Evolutionary conservation across 192 early-diverging fungal species (phyloP).

Genomic region (Allomyces javanicus): DNA sequence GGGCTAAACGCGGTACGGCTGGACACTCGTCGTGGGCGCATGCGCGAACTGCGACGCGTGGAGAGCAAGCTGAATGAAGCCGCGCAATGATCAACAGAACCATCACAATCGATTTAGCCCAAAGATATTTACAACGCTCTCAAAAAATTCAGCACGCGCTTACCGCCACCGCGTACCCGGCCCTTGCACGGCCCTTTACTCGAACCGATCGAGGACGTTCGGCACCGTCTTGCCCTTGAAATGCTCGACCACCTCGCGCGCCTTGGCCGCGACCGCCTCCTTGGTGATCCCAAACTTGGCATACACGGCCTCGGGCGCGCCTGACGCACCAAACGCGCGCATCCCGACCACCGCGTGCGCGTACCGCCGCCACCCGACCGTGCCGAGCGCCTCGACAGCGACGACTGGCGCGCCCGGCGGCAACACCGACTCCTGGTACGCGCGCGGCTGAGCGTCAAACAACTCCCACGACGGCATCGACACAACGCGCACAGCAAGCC

Average conservation of each 20-base stretch:
- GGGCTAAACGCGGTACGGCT: no score
- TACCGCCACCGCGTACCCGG: no score
- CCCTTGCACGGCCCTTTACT: neutral
- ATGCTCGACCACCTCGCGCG: slow-evolving; percentile 52
- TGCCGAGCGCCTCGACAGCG: slow-evolving; percentile 67
- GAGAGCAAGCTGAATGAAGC: no score
- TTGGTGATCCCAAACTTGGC: slow-evolving; percentile 67
- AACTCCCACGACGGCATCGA: slow-evolving; percentile 85
- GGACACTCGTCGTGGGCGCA: no score
- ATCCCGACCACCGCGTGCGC: slow-evolving; percentile 76
- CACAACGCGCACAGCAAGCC: slow-evolving; percentile 53
- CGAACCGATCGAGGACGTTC: slow-evolving; percentile 1
- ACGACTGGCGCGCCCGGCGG: slow-evolving; percentile 57
- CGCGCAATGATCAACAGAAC: no score
- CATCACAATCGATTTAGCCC: no score
- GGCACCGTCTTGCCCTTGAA: slow-evolving; percentile 28
- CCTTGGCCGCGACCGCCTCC: slow-evolving; percentile 50
- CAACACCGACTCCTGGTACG: slow-evolving; percentile 64
- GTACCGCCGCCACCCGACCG: slow-evolving; percentile 78
- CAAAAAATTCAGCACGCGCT: no score
- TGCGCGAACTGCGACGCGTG: no score
- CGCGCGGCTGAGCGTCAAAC: slow-evolving; percentile 63
- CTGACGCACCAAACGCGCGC: slow-evolving; percentile 72
- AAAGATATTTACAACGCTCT: no score
- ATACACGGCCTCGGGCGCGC: slow-evolving; percentile 58